A percentile compares a stretch with the other conserved stretches of the same genome.
Evolutionary conservation across 257 asterid genomes (phyloP).

Genomic region (Fraxinus americana): DNA sequence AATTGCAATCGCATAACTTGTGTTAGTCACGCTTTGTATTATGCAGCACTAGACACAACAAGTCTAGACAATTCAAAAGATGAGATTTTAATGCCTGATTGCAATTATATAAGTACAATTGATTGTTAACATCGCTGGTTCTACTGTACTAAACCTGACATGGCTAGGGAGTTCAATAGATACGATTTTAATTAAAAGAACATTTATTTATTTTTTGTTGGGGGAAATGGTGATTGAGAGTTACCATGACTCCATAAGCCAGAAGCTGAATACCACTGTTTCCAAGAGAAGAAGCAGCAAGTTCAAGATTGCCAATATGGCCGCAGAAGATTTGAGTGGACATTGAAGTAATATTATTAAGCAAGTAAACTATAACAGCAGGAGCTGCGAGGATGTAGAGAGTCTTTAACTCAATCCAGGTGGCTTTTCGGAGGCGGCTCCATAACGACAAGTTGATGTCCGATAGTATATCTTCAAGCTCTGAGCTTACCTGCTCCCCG

Average conservation of each 20-base stretch:
- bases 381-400: conserved; percentile 25
- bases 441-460: not conserved
- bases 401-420: conserved; percentile 21
- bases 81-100: not conserved
- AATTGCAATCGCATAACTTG: not conserved
- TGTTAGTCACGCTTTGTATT: no score
- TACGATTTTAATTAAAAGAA: no score
- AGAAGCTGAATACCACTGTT: conserved; percentile 29
- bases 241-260: conserved; percentile 33
- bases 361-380: conserved; percentile 23
- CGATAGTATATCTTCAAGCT: not conserved
- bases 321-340: conserved; percentile 30
- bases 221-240: not conserved
- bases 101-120: not conserved
- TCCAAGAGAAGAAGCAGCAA: conserved; percentile 29
- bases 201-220: no score
- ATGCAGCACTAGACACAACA: not conserved
- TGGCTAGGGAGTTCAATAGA: no score
- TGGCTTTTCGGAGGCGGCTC: conserved; percentile 9
- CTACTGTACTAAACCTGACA: no score
- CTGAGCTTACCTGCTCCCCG: not conserved
- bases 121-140: no score
- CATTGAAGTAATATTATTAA: conserved; percentile 23
- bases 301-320: conserved; percentile 35
- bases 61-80: not conserved